Evolutionary conservation across 2,329 filamentous ascomycete genomes (phyloP).

Genomic region (Stagonosporopsis cucurbitacearum): DNA sequence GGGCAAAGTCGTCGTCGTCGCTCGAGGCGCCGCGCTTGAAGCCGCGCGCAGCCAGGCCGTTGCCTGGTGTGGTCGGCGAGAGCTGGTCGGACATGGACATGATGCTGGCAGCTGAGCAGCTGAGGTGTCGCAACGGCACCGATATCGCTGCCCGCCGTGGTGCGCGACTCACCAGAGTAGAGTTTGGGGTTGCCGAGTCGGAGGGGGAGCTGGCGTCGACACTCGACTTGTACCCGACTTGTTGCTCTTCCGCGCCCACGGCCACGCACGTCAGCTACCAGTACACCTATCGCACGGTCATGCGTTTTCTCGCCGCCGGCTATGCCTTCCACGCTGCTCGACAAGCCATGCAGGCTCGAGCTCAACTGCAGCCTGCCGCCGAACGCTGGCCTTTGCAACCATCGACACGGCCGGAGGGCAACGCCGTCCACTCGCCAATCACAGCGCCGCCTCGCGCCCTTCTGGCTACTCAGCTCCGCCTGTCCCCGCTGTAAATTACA

Average conservation of each 20-base stretch:
- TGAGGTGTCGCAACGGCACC: conserved; percentile 19
- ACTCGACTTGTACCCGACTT: too few species aligned
- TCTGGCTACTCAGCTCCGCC: conserved; percentile 16
- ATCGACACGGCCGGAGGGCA: conserved; percentile 9
- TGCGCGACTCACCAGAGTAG: conserved; percentile 8
- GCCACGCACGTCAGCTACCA: conserved; percentile 16
- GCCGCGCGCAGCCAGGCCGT: conserved; percentile 33
- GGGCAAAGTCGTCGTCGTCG: conserved; percentile 43
- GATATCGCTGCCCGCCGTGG: conserved; percentile 28
- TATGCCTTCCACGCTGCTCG: conserved; percentile 14
- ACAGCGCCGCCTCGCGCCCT: conserved; percentile 3
- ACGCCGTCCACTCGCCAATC: conserved; percentile 12
- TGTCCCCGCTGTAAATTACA: conserved; percentile 16
- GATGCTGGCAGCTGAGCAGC: too few species aligned
- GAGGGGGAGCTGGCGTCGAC: conserved; percentile 13
- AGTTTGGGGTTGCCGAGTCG: conserved; percentile 15
- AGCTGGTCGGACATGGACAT: conserved; percentile 22
- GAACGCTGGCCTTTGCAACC: conserved; percentile 16
- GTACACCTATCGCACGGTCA: conserved; percentile 17
- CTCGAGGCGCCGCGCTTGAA: conserved; percentile 49
- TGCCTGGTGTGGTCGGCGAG: conserved; percentile 41
- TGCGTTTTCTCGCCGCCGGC: conserved; percentile 19
- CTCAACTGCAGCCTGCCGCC: conserved; percentile 25
- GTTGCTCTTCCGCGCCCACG: conserved; percentile 6
- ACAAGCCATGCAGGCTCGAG: conserved; percentile 16